Conservation (phyloP, 139 green algal species). For the Tetraselmis striata region DNA sequence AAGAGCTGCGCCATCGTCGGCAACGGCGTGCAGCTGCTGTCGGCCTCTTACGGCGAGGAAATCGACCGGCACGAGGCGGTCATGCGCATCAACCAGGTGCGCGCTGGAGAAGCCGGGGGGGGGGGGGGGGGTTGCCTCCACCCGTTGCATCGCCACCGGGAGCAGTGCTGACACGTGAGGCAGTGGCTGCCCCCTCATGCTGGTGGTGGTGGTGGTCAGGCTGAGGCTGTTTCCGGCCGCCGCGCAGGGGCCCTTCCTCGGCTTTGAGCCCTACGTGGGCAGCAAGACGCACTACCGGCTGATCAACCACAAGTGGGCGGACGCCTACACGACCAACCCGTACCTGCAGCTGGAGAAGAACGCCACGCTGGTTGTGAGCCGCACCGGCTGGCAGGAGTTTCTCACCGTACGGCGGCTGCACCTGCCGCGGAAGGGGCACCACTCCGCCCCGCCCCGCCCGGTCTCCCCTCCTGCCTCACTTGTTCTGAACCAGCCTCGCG, state of each 20-base stretch:
- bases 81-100: constrained; percentile 11
- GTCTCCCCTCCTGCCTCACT: no score
- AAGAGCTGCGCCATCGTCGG: constrained; percentile 8
- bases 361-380: constrained; percentile 4
- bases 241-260: background rate
- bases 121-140: no score
- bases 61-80: constrained; percentile 11
- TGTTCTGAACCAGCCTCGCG: no score
- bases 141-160: no score
- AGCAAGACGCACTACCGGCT: constrained; percentile 14
- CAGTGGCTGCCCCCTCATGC: background rate
- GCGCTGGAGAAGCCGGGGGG: no score
- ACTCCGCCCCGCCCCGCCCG: no score
- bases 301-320: constrained; percentile 15
- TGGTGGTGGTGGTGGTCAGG: background rate
- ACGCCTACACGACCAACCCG: constrained; percentile 4
- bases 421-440: no score
- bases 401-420: no score
- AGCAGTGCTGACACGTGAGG: no score
- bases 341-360: constrained; percentile 14
- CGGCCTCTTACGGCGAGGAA: constrained; percentile 3
- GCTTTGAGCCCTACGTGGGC: constrained; percentile 11
- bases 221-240: background rate
- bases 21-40: constrained; percentile 6
- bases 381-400: constrained; percentile 1